A percentile compares a stretch with the other conserved stretches of the same genome.
These are phyloP conservation scores for Cryptococcus sp. DNA, from an alignment of 1,284 basidiomycete genomes.

Conservation along the genomic window DNA sequence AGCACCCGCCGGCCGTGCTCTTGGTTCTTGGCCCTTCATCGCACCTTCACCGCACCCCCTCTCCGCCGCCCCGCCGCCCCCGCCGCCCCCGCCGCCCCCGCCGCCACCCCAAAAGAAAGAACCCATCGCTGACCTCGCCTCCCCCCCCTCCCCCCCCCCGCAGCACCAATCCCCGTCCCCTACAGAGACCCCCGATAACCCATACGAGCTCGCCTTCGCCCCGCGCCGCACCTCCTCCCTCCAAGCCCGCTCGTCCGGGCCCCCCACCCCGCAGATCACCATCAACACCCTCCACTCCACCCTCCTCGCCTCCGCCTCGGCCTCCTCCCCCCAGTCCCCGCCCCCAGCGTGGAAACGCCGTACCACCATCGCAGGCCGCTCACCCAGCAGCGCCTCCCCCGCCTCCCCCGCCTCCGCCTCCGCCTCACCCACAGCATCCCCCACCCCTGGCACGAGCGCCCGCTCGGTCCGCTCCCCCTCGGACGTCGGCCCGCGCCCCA, in stretches of 20 bases:
- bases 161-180: slow-evolving; percentile 35
- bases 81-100: no score
- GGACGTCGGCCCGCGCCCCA: not conserved
- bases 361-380: slow-evolving; percentile 18
- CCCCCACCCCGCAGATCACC: slow-evolving; percentile 23
- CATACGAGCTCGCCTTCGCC: slow-evolving; percentile 28
- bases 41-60: not conserved
- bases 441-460: not conserved
- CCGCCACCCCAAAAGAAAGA: not conserved
- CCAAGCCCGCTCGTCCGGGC: slow-evolving; percentile 11
- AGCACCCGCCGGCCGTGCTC: not conserved
- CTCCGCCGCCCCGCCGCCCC: no score
- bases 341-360: slow-evolving; percentile 47
- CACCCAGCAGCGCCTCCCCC: not conserved
- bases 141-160: not conserved
- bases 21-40: not conserved
- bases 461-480: no score
- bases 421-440: slow-evolving; percentile 4
- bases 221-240: slow-evolving; percentile 2
- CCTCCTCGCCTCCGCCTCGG: slow-evolving; percentile 14
- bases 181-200: slow-evolving; percentile 24
- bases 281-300: slow-evolving; percentile 33
- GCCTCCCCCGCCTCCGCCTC: not conserved
- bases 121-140: not conserved
- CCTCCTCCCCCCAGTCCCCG: slow-evolving; percentile 41